Evolutionary conservation across 257 asterid genomes (phyloP).

Genomic region (Thymus quinquecostatus): DNA sequence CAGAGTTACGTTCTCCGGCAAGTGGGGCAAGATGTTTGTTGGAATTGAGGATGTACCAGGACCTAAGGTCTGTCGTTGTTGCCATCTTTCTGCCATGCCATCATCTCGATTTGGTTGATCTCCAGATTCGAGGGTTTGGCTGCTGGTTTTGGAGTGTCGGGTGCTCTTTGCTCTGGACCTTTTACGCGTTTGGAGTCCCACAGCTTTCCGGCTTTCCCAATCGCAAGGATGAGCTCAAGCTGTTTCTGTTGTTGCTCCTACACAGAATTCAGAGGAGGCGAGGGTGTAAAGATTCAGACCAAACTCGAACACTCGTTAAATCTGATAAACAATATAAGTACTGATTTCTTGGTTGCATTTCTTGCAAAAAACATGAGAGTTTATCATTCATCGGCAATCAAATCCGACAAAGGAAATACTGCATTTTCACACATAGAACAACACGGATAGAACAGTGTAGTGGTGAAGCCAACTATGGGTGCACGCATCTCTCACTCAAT

Average conservation of each 20-base stretch:
- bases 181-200: constrained; percentile 37
- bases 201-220: constrained; percentile 46
- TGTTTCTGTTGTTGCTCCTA: constrained; percentile 91
- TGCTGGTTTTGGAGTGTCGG: constrained; percentile 30
- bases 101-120: constrained; percentile 40
- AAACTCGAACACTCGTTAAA: neutral
- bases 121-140: constrained; percentile 30
- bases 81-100: constrained; percentile 45
- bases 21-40: neutral
- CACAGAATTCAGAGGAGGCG: constrained; percentile 26
- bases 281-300: neutral
- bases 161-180: constrained; percentile 30
- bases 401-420: too few species aligned
- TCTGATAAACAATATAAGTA: too few species aligned
- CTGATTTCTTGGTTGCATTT: too few species aligned
- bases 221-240: constrained; percentile 69
- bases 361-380: too few species aligned
- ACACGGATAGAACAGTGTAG: too few species aligned
- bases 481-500: too few species aligned
- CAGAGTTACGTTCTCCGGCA: neutral
- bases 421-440: too few species aligned
- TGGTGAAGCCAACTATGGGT: too few species aligned
- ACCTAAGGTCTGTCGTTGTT: constrained; percentile 41
- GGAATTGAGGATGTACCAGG: neutral
- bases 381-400: too few species aligned